Evolutionary conservation across 805 yeast species (phyloP), one percentile per base, ranked within the genome.

Genomic region (Saturnispora kantuleensis): DNA sequence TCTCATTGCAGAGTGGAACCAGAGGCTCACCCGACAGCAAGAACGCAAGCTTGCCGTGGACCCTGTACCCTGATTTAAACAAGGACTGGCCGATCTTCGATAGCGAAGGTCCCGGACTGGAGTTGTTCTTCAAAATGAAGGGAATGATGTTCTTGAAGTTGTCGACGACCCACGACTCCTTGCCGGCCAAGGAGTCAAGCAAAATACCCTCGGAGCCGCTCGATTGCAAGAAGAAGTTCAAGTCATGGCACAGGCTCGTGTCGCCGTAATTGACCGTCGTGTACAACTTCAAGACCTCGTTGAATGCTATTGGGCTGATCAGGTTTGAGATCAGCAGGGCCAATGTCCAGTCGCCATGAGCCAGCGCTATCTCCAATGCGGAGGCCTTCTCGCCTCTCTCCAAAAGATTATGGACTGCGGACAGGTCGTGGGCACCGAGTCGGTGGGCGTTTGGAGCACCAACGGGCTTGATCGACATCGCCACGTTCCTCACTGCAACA

Each of bases 331-430:
- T 66, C 29, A 87, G 58, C 44, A 90, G 62, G 0, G 96, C 83
- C 60, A 88, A 68, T 0, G 90, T 79, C 82, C 85, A 89, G 51
- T 85, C 84, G 9, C 77, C 73, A 43, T 76, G 73, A 1, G 72
- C 67, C 15, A 88, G 58, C 1, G 93, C 79, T 44, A 69, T 65
- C 18, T 71, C 67, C 39, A 88, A 62, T 0, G 96, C 96, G 5
- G 69, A 73, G 11, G 74, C 76, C 18, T 79, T 74, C 46, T 80
- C 70, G 1, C 96, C 96, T 5, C 65, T 61, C 51, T 77, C 79
- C 34, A 79, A 64, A 36, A 68, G 58, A 51, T 60, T 50, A 54
- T 62, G 54, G 48, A 68, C 48, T 35, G 57, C 52, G 42, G 55
- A 33, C 45, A 72, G 42, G 1, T 54, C 58, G 4, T 34, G 21